Conservation (phyloP, 257 asterid species). For the Jacaranda mimosifolia region DNA sequence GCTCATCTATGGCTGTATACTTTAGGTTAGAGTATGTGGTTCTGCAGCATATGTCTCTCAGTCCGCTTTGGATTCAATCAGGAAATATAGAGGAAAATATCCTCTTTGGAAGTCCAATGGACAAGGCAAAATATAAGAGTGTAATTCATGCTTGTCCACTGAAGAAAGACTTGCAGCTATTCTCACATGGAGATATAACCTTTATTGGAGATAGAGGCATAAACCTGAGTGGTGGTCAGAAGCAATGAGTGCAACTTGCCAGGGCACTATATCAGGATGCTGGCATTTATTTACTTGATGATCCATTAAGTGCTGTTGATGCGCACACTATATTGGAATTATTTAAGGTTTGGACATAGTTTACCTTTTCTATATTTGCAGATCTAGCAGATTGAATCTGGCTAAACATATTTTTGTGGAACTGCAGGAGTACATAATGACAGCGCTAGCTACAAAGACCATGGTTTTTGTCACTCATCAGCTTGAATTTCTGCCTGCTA, state of each 20-base stretch:
- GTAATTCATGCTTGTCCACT: slow-evolving; percentile 92
- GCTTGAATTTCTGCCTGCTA: slow-evolving; percentile 95
- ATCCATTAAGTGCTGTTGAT: slow-evolving; percentile 99
- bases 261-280: slow-evolving; percentile 98
- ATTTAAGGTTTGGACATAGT: slow-evolving; percentile 62
- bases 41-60: slow-evolving; percentile 94
- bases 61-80: slow-evolving; percentile 96
- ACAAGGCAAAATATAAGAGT: slow-evolving; percentile 84
- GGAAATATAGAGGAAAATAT: slow-evolving; percentile 95
- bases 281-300: slow-evolving; percentile 91
- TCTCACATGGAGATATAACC: slow-evolving; percentile 97
- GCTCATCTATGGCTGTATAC: slow-evolving; percentile 34
- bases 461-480: slow-evolving; percentile 95
- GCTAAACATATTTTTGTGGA: slow-evolving; percentile 40
- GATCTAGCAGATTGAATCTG: slow-evolving; percentile 19
- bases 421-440: slow-evolving; percentile 91
- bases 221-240: slow-evolving; percentile 99
- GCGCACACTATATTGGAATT: slow-evolving; percentile 96
- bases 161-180: slow-evolving; percentile 88
- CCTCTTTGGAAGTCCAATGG: slow-evolving; percentile 95
- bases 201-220: slow-evolving; percentile 98
- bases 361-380: neutral
- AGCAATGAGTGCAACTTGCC: slow-evolving; percentile 97
- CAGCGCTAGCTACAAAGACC: slow-evolving; percentile 84
- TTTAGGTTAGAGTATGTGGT: slow-evolving; percentile 88